Base-by-base conservation (phyloP, 1,284 basidiomycete genomes). In the Ceratobasidium sp. region DNA sequence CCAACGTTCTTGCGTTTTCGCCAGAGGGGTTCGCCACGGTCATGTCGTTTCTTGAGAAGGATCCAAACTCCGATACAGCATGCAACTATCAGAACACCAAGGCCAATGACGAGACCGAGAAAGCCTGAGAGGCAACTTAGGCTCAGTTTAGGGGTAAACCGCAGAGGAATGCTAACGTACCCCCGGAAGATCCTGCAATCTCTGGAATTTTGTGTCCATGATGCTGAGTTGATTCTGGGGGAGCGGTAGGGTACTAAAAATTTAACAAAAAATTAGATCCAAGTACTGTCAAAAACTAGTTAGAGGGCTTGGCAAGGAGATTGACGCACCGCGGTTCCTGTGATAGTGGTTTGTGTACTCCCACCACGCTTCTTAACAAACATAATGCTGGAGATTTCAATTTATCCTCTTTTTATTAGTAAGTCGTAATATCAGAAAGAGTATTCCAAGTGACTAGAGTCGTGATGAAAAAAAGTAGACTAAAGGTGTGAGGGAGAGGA, bases 121-220 rank as follows among this genome's bases (percentile, higher is more conserved):
- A 80, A 80, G 18, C 79, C 79, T 60, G 66, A 42, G 20, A 44
- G 46, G 15, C 56, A 20, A 55, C 18, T 55, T 33, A 26, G 68
- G 20, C 28, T 58, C 23, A 18, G 28, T 28, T 63, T 53, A 26
- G 60, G 56, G 40, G 69, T 23, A 23, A 71, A 42, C 23, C 28
- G 28, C 18, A 20, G 20, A 23, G 13, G 33, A 12, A 26, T 12
- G 18, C 3, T 10, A 40, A 63, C 77, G 46, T 53, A 77, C 79
- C 79, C 66, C 78, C 79, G 15, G 79, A 75, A 39, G 72, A 80
- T 49, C 79, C 79, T 15, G 77, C 79, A 33, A 80, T 80, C 61
- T 78, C 67, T 33, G 79, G 79, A 40, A 78, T 70, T 20, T 78
- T 64, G 44, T 73, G 73, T 20, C 79, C 79, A 56, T 80, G 77